phyloP scores from a whole-genome alignment of 192 early-diverging fungal species.

The Backusella circina region DNA sequence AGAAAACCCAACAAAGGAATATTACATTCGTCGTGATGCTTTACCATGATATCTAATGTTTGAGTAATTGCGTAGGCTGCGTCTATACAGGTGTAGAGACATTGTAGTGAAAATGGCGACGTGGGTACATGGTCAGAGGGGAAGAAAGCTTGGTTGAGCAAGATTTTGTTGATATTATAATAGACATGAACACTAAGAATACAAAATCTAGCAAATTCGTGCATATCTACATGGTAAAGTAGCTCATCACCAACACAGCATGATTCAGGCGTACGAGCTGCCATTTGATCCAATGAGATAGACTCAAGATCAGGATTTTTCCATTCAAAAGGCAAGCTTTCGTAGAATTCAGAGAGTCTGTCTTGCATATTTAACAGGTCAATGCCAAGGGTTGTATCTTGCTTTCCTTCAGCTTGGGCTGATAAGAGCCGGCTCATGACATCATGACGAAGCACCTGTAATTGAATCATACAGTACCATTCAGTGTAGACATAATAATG shows the following conservation, averaged over 20 bases:
- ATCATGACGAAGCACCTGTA: slow-evolving; percentile 30
- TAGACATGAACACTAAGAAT: slow-evolving; percentile 27
- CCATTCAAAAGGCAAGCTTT: slow-evolving; percentile 13
- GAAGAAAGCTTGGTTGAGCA: slow-evolving; percentile 35
- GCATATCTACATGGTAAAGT: slow-evolving; percentile 12
- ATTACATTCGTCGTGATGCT: slow-evolving; percentile 30
- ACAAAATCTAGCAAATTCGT: slow-evolving; percentile 23
- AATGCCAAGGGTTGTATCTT: slow-evolving; percentile 14
- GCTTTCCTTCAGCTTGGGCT: slow-evolving; percentile 2
- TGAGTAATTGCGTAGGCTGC: slow-evolving; percentile 28
- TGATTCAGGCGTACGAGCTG: not conserved
- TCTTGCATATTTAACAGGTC: slow-evolving; percentile 21
- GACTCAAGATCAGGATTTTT: slow-evolving; percentile 10
- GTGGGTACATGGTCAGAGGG: slow-evolving; percentile 29
- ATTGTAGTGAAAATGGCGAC: slow-evolving; percentile 27
- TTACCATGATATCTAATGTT: slow-evolving; percentile 31
- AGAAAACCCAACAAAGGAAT: slow-evolving; percentile 29
- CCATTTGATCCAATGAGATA: not conserved
- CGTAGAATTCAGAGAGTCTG: not conserved
- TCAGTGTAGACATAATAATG: slow-evolving; percentile 23
- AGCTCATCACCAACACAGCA: not conserved
- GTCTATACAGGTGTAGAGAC: slow-evolving; percentile 30
- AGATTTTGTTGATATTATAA: slow-evolving; percentile 37
- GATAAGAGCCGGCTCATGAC: slow-evolving; percentile 25
- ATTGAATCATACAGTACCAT: slow-evolving; percentile 32